These are phyloP conservation scores for Chalciporus sp. DNA, from an alignment of 1,284 basidiomycete genomes.

Conservation along the genomic window DNA sequence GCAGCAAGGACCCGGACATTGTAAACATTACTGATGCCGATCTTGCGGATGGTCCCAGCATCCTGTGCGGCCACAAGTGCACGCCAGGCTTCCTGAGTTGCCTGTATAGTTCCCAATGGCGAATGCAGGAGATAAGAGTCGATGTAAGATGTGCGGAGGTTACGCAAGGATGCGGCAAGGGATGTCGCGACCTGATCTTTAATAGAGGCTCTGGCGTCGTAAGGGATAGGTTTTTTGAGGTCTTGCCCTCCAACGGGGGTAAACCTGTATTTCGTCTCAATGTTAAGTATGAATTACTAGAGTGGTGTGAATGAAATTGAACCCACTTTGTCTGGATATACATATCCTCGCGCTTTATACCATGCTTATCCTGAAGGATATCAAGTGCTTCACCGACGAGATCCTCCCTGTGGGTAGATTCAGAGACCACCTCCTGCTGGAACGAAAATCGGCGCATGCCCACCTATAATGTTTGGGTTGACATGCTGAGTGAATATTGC, in stretches of 20 bases:
- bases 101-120: slow-evolving; percentile 58
- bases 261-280: slow-evolving; percentile 47
- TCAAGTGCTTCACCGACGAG: slow-evolving; percentile 74
- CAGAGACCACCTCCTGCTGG: background rate
- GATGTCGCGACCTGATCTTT: slow-evolving; percentile 64
- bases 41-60: slow-evolving; percentile 58
- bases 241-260: slow-evolving; percentile 77
- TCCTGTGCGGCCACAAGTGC: slow-evolving; percentile 62
- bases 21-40: slow-evolving; percentile 81
- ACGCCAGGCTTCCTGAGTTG: slow-evolving; percentile 70
- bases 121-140: slow-evolving; percentile 81
- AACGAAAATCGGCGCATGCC: slow-evolving; percentile 4
- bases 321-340: slow-evolving; percentile 78
- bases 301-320: slow-evolving; percentile 5
- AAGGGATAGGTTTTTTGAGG: slow-evolving; percentile 66
- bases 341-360: slow-evolving; percentile 60
- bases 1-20: slow-evolving; percentile 56
- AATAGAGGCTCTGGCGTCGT: slow-evolving; percentile 58
- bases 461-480: slow-evolving; percentile 79
- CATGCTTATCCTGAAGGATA: slow-evolving; percentile 51
- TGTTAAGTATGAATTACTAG: background rate
- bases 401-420: slow-evolving; percentile 59
- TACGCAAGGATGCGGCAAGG: slow-evolving; percentile 63
- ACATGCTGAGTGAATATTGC: slow-evolving; percentile 69
- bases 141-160: slow-evolving; percentile 69